phyloP scores from a whole-genome alignment of 257 asterid species.

The Solanum pennellii region DNA sequence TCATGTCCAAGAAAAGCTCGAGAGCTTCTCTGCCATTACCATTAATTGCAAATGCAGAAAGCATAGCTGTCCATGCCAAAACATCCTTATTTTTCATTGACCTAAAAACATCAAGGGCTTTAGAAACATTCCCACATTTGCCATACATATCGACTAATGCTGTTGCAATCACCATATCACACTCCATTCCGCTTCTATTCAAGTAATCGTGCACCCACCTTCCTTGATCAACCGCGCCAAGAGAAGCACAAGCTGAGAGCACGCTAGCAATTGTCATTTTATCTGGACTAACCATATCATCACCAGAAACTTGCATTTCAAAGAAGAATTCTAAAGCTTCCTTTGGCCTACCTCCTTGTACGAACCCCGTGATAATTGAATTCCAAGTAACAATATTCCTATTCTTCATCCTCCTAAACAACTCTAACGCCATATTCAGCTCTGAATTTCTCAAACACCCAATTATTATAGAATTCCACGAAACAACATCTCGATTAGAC shows the following conservation, averaged over 20 bases:
- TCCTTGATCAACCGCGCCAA: conserved; percentile 74
- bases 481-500: conserved; percentile 52
- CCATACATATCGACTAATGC: conserved; percentile 83
- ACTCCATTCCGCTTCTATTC: conserved; percentile 38
- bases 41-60: conserved; percentile 57
- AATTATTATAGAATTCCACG: conserved; percentile 57
- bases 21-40: conserved; percentile 50
- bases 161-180: conserved; percentile 71
- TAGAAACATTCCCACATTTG: conserved; percentile 51
- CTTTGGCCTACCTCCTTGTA: conserved; percentile 61
- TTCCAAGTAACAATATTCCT: conserved; percentile 67
- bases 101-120: conserved; percentile 44
- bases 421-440: conserved; percentile 34
- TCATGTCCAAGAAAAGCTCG: conserved; percentile 50
- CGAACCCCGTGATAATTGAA: conserved; percentile 70
- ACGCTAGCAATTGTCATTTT: conserved; percentile 62
- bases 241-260: conserved; percentile 73
- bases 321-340: conserved; percentile 56
- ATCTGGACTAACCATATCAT: conserved; percentile 37
- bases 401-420: conserved; percentile 41
- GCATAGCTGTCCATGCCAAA: conserved; percentile 73
- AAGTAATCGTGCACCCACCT: conserved; percentile 58
- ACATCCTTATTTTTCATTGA: conserved; percentile 55
- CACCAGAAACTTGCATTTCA: conserved; percentile 42
- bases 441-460: conserved; percentile 54